Percentiles rank a stretch among this genome's conserved stretches.
Conservation (phyloP, 495 filamentous ascomycete genomes). For the Tuber brumale region DNA sequence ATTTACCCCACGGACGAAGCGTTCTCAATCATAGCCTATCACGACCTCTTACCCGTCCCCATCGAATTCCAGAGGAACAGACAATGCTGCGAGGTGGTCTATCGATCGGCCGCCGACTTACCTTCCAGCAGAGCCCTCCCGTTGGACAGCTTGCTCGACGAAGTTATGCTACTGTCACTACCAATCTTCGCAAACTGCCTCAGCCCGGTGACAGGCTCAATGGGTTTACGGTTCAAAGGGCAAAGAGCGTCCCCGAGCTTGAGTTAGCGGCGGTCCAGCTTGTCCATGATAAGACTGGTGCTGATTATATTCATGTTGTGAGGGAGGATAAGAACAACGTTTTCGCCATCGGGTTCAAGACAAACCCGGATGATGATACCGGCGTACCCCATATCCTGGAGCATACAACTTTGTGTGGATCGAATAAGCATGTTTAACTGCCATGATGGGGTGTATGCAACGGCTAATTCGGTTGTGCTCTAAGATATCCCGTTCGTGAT, state of each 20-base stretch:
- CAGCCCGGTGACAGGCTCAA: slow-evolving; percentile 76
- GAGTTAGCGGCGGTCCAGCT: slow-evolving; percentile 85
- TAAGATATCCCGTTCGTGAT: slow-evolving; percentile 87
- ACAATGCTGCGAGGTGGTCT: slow-evolving; percentile 37
- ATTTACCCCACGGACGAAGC: background rate
- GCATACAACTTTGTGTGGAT: slow-evolving; percentile 95
- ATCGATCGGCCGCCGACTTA: slow-evolving; percentile 20
- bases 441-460: slow-evolving; percentile 2
- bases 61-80: background rate
- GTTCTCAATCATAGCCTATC: background rate
- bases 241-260: slow-evolving; percentile 87
- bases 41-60: background rate
- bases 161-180: slow-evolving; percentile 50
- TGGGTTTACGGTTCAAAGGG: slow-evolving; percentile 82
- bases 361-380: slow-evolving; percentile 92
- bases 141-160: slow-evolving; percentile 10
- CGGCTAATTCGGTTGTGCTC: slow-evolving; percentile 15
- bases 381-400: slow-evolving; percentile 96
- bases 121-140: slow-evolving; percentile 9
- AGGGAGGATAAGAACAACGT: slow-evolving; percentile 97
- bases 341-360: slow-evolving; percentile 98
- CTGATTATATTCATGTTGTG: slow-evolving; percentile 90
- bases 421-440: slow-evolving; percentile 64
- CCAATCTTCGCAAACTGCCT: slow-evolving; percentile 64
- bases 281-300: slow-evolving; percentile 85